phyloP scores from a whole-genome alignment of 2,329 filamentous ascomycete genomes.

The Pseudopyrenochaeta lycopersici region DNA sequence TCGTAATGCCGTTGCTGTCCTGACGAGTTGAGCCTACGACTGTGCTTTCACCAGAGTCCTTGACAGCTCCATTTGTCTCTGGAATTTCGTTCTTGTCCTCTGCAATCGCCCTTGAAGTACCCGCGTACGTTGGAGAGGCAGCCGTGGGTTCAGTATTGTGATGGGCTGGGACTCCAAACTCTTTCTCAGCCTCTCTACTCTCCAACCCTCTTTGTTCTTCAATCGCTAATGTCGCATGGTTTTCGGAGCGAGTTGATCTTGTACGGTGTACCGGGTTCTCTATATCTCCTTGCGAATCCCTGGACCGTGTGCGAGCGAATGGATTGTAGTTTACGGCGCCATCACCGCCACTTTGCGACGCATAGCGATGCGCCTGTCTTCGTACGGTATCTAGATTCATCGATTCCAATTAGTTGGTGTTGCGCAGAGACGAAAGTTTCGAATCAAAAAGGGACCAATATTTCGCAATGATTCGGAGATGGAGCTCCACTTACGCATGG shows the following conservation, averaged over 20 bases:
- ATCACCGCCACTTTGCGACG: constrained; percentile 35
- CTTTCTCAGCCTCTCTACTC: constrained; percentile 34
- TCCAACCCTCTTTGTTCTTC: constrained; percentile 38
- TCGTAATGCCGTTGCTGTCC: constrained; percentile 22
- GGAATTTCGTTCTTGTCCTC: constrained; percentile 15
- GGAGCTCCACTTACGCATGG: constrained; percentile 37
- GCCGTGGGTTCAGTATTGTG: constrained; percentile 39
- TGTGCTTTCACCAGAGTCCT: constrained; percentile 35
- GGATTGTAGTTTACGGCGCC: constrained; percentile 44
- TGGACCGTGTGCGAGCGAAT: constrained; percentile 41
- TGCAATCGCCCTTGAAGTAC: constrained; percentile 13
- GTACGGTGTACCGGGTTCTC: constrained; percentile 38
- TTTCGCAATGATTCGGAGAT: constrained; percentile 7
- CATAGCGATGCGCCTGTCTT: constrained; percentile 46
- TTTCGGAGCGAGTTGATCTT: constrained; percentile 30
- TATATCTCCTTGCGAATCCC: constrained; percentile 34
- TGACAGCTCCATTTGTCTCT: constrained; percentile 19
- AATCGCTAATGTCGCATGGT: constrained; percentile 25
- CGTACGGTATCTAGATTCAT: constrained; percentile 44
- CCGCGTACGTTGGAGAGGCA: constrained; percentile 28
- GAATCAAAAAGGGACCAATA: background rate
- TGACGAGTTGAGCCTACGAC: constrained; percentile 19
- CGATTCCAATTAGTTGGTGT: constrained; percentile 15
- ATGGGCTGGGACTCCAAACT: constrained; percentile 39
- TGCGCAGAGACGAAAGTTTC: background rate